Base-by-base conservation (phyloP, 148 eudicot genomes). In the Gaultheria prostrata region DNA sequence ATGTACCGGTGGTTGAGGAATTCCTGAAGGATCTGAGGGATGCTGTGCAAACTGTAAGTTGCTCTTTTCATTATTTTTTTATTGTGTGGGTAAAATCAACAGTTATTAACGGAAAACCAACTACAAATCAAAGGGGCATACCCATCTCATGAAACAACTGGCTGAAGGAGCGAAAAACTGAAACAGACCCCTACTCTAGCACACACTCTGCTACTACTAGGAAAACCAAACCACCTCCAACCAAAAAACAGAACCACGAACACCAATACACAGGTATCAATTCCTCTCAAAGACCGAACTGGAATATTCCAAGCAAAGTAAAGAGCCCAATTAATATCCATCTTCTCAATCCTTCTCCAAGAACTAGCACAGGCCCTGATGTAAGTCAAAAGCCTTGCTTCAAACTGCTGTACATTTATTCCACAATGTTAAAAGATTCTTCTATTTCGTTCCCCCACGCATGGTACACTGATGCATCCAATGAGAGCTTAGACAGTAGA, bases 1-100 rank as follows among this genome's bases (percentile, higher is more conserved):
- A 97, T 85, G 98, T 93, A 78, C 82, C 85, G 0, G 89, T 93
- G 26, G 89, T 89, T 9, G 95, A 92, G 43, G 94, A 90, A 26
- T 97, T 95, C 88, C 88, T 95, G 20, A 90, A 89, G 88, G 99
- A 95, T 88, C 87, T 97, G 82, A 86, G 84, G 39, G 90, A 89
- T 72, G 89, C 98, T 56, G 97, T 97, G 61, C 84, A 87, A 84
- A 93, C 90, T 65, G 99, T 97, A 91, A 94, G 97, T 91, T 78
- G 17, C 28, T 17, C n/a, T 45, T 30, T n/a, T 26, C n/a, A n/a
- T 39, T 33, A 1, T 33, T 20, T 56, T 56, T 56, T 56, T 18
- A n/a, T 56, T 6, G 21, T 14, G 43, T 6, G 6, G 43, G 43
- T 56, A 17, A 17, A 20, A 56, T 18, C 20, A 18, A 56, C 18